Percentiles rank a stretch among this genome's conserved stretches.
phyloP scores from a whole-genome alignment of 768 basidiomycete genomes.

The Collybia nuda region DNA sequence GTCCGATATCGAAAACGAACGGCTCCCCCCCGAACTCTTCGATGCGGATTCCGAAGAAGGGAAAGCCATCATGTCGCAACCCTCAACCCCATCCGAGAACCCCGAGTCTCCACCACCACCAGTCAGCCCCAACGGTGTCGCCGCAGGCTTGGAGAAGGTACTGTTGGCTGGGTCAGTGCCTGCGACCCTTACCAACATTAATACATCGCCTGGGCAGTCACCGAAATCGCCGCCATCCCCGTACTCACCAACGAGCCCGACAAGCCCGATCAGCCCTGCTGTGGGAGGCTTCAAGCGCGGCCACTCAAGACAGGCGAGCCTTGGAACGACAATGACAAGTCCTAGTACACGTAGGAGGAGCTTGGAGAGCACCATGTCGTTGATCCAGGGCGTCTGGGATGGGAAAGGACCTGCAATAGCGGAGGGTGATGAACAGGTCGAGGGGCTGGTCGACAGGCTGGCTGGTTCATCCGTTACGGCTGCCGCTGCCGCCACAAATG shows the following conservation, averaged over 20 bases:
- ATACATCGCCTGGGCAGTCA: slow-evolving; percentile 18
- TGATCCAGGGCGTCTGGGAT: slow-evolving; percentile 92
- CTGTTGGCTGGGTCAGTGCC: slow-evolving; percentile 24
- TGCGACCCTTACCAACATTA: slow-evolving; percentile 27
- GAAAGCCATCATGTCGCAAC: slow-evolving; percentile 58
- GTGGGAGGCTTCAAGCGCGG: slow-evolving; percentile 61
- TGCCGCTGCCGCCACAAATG: slow-evolving; percentile 1
- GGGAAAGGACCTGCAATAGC: slow-evolving; percentile 42
- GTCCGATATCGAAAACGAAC: slow-evolving; percentile 98
- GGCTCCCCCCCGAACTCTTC: slow-evolving; percentile 93
- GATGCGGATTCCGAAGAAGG: slow-evolving; percentile 77
- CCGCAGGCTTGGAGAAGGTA: slow-evolving; percentile 40
- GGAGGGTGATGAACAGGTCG: slow-evolving; percentile 39
- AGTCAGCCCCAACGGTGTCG: slow-evolving; percentile 44
- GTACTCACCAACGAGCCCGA: slow-evolving; percentile 40
- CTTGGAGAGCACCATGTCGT: slow-evolving; percentile 92
- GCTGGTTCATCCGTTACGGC: slow-evolving; percentile 24
- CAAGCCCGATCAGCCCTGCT: slow-evolving; percentile 30
- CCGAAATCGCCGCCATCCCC: slow-evolving; percentile 25
- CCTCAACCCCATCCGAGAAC: slow-evolving; percentile 56
- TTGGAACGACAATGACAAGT: slow-evolving; percentile 94
- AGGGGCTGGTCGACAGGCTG: slow-evolving; percentile 30
- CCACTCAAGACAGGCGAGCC: slow-evolving; percentile 74
- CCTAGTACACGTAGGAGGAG: slow-evolving; percentile 91
- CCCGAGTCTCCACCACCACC: slow-evolving; percentile 36